These are phyloP conservation scores for Tricharina praecox DNA, from an alignment of 495 filamentous ascomycete species.

Conservation along the genomic window DNA sequence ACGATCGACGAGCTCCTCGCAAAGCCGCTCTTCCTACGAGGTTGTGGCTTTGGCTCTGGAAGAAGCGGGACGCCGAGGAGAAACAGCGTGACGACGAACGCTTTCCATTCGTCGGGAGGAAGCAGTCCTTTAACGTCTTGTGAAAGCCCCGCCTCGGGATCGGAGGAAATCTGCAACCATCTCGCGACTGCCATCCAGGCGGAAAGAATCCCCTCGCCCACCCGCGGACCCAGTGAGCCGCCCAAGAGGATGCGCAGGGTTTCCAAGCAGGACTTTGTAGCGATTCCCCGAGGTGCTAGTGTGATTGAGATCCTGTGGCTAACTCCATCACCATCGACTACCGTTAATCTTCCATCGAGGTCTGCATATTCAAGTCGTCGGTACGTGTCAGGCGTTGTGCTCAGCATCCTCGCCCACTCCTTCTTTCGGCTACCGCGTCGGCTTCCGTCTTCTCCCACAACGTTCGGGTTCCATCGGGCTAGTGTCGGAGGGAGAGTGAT, in stretches of 20 bases:
- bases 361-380: constrained; percentile 20
- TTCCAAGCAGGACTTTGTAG: constrained; percentile 21
- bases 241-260: constrained; percentile 21
- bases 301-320: constrained; percentile 24
- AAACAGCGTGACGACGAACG: constrained; percentile 54
- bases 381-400: constrained; percentile 24
- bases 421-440: constrained; percentile 24
- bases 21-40: constrained; percentile 36
- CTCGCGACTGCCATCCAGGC: constrained; percentile 21
- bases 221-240: constrained; percentile 9
- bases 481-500: constrained; percentile 36
- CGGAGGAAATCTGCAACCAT: constrained; percentile 13
- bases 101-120: constrained; percentile 51
- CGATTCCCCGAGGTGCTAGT: constrained; percentile 18
- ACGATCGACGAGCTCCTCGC: constrained; percentile 44
- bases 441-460: constrained; percentile 26
- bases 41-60: constrained; percentile 28
- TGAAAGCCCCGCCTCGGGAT: constrained; percentile 7
- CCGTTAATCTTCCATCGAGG: constrained; percentile 23
- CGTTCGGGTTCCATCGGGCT: constrained; percentile 25
- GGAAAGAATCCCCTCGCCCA: constrained; percentile 21
- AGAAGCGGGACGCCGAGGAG: constrained; percentile 41
- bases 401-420: constrained; percentile 22
- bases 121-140: constrained; percentile 10
- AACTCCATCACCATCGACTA: constrained; percentile 24